Evolutionary conservation across 2,329 filamentous ascomycete genomes (phyloP), one percentile per base, ranked within the genome.

Genomic region (Herpotrichia juniperi): DNA sequence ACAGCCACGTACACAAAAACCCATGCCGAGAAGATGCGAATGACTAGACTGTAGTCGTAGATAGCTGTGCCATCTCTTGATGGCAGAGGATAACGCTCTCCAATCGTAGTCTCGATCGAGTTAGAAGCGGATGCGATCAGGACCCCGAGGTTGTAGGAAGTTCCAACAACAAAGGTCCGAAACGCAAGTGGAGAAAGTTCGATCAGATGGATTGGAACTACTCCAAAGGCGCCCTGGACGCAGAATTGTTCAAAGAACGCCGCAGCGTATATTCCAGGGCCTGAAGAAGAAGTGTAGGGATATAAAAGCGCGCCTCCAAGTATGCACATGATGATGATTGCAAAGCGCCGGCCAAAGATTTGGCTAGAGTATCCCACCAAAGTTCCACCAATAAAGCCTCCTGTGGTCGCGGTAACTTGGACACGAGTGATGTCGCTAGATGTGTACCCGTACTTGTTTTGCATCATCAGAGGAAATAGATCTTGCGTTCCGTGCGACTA

Each of bases 11-110:
- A 61, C 4, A 59, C 65, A 57, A 63, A 69, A 28, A 71, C 64
- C 1, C 63, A 90, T 1, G 81, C 91, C 88, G 96, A 90, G 75
- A 96, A 94, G 66, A 93, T 93, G 68, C 87, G 89, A 59, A 96
- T 92, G 16, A 93, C 90, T 63, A 86, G 87, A 50, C 89, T 90
- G 62, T 93, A 93, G 4, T 78, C 68, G 0, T 78, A 66, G 12
- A 66, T 53, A 42, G 54, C 56, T 1, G 50, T 48, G 57, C 3
- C 70, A 7, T 56, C 59, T 49, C 56, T 80, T 0, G 82, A 74
- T 0, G 84, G 77, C 2, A 93, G 79, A 0, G 89, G 89, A 71
- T 90, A 93, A 1, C 79, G 77, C 72, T 91, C 87, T 39, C 88
- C 88, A 25, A 91, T 84, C 1, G 83, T 87, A 1, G 87, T 81